A percentile compares a stretch with the other conserved stretches of the same genome.
These are phyloP conservation scores for Peltaster fructicola DNA, from an alignment of 2,329 filamentous ascomycete genomes.

Conservation along the genomic window DNA sequence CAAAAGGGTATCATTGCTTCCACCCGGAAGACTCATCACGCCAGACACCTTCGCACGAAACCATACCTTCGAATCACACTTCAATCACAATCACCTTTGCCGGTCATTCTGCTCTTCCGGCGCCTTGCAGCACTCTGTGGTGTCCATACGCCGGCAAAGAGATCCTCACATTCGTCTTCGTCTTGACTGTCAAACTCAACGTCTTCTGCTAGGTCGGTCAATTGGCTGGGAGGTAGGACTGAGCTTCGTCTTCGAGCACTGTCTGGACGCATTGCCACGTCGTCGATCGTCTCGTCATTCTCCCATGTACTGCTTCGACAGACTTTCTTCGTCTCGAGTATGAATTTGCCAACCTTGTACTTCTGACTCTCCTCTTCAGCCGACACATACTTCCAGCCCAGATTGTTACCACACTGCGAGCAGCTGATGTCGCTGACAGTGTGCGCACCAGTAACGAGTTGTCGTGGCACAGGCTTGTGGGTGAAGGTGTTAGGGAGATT, in stretches of 20 bases:
- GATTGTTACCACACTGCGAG: slow-evolving; percentile 34
- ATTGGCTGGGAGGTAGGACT: slow-evolving; percentile 7
- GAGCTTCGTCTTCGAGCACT: slow-evolving; percentile 9
- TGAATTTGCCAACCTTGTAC: slow-evolving; percentile 52
- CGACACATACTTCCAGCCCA: slow-evolving; percentile 49
- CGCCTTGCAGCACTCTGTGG: slow-evolving; percentile 33
- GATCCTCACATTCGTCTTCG: slow-evolving; percentile 48
- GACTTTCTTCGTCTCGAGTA: slow-evolving; percentile 42
- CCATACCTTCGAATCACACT: no score
- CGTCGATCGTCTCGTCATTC: slow-evolving; percentile 11
- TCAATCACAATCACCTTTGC: slow-evolving; percentile 5
- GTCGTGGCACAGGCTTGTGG: slow-evolving; percentile 37
- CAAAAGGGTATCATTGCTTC: no score
- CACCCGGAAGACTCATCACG: no score
- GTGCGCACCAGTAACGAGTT: slow-evolving; percentile 45
- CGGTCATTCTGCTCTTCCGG: slow-evolving; percentile 21
- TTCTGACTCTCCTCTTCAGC: slow-evolving; percentile 43
- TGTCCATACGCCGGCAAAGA: slow-evolving; percentile 46
- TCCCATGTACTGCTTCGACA: slow-evolving; percentile 37
- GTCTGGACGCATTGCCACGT: slow-evolving; percentile 5
- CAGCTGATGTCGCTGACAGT: slow-evolving; percentile 45
- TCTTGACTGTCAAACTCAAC: slow-evolving; percentile 47
- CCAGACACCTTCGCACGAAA: no score
- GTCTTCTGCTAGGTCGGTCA: slow-evolving; percentile 13
- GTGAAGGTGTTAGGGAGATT: slow-evolving; percentile 41